Evolutionary conservation across 179 eudicot species (phyloP), one percentile per base, ranked within the genome.

Genomic region (Camellia oleifera): DNA sequence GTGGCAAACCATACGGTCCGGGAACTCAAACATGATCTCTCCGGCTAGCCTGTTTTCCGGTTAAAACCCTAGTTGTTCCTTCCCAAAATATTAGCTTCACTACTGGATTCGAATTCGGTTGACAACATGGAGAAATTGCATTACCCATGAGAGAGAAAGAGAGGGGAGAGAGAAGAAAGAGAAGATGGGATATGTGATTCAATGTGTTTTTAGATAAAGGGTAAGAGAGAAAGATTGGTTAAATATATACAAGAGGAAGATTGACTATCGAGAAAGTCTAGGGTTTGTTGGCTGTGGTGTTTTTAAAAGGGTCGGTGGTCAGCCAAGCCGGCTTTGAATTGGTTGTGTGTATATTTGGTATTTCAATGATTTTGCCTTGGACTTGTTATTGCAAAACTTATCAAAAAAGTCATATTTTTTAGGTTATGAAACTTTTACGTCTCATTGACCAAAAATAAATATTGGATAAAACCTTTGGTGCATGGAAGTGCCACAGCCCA

Each of bases 1-100:
- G 76, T 88, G 89, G 87, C 98, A 94, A 32, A 95, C 85, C 74
- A 95, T 89, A 45, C 85, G 84, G 64, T 95, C 94, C 7, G 99
- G 99, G 81, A 89, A 95, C 83, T 94, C 88, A 72, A 95, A 92
- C 99, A 95, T 95, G 78, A 95, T 85, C 82, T 95, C 97, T 62
- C 94, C 93, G 70, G 99, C 99, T 12, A 90, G 78, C 69, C 69
- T 75, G 78, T 57, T 85, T 80, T 14, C 86, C 87, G 18, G 83
- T 83, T 53, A 94, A 76, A 45, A 83, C 62, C 70, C 89, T 85
- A 1, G 94, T 88, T 12, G 85, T 86, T 32, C 97, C 97, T 83
- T 91, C 93, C 82, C 88, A 84, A 44, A 87, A 72, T 48, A 94
- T 87, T 2, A 94, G 84, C 58, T 89, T 92, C 68, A 82, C 87